These are phyloP conservation scores for Aureobasidium sp. DNA, from an alignment of 2,329 filamentous ascomycete genomes.

Conservation along the genomic window DNA sequence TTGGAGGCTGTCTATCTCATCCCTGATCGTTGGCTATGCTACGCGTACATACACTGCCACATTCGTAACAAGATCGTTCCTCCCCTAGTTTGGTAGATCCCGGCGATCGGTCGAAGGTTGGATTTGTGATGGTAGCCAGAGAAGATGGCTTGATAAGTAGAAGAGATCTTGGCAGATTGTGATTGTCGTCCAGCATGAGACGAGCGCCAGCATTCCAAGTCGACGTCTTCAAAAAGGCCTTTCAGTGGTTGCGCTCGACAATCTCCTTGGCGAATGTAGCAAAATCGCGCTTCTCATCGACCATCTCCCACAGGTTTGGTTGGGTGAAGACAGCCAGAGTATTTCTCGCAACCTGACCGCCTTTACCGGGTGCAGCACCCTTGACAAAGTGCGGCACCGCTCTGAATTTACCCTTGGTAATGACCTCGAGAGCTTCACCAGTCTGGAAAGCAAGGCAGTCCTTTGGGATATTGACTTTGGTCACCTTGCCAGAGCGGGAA, in stretches of 20 bases:
- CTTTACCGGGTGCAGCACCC: constrained; percentile 54
- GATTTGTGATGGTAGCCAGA: not conserved
- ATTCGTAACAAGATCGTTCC: not conserved
- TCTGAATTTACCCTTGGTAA: constrained; percentile 84
- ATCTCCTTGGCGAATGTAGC: constrained; percentile 60
- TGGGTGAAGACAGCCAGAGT: constrained; percentile 96
- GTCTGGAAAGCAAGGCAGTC: constrained; percentile 96
- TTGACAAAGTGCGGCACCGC: constrained; percentile 94
- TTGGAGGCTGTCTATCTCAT: not conserved
- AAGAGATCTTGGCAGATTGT: not conserved
- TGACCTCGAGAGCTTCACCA: constrained; percentile 81
- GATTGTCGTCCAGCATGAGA: not conserved
- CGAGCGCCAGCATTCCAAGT: not conserved
- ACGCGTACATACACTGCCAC: not conserved
- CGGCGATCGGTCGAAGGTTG: not conserved
- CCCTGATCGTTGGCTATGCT: not conserved
- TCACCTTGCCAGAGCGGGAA: constrained; percentile 68
- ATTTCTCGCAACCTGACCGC: constrained; percentile 49
- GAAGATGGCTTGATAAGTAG: not conserved
- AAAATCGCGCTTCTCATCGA: constrained; percentile 65
- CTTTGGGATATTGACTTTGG: constrained; percentile 86
- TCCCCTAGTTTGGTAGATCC: not conserved
- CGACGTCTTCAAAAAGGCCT: not conserved
- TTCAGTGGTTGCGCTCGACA: constrained; percentile 38
- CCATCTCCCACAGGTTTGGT: constrained; percentile 75